These are phyloP conservation scores for Pichia rugopelliculosa DNA, from an alignment of 805 yeast genomes.

Conservation along the genomic window DNA sequence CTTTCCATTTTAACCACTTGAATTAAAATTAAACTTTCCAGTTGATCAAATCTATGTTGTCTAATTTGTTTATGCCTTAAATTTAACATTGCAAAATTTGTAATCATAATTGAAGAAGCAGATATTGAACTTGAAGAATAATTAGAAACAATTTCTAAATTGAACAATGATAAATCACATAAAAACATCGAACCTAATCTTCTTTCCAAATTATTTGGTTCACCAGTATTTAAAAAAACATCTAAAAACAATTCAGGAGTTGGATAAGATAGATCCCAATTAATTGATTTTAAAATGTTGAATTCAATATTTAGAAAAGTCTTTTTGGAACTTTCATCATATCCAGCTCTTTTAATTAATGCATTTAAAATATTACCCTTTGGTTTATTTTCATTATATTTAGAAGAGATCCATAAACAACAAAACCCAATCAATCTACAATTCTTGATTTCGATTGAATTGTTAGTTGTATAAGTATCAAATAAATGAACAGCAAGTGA, in stretches of 20 bases:
- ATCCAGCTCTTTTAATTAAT: conserved; percentile 26
- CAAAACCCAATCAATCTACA: conserved; percentile 35
- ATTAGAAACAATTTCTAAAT: conserved; percentile 48
- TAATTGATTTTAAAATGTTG: conserved; percentile 52
- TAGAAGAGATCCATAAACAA: conserved; percentile 41
- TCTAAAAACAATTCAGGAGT: conserved; percentile 61
- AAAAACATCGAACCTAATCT: conserved; percentile 52
- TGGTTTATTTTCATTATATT: conserved; percentile 43
- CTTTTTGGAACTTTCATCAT: conserved; percentile 16
- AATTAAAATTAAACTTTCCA: conserved; percentile 23
- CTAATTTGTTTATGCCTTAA: conserved; percentile 29
- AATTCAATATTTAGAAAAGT: conserved; percentile 60
- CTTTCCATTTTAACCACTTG: conserved; percentile 20
- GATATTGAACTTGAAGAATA: conserved; percentile 40
- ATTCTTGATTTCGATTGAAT: conserved; percentile 28
- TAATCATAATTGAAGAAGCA: conserved; percentile 42
- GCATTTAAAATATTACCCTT: conserved; percentile 36
- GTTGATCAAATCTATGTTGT: conserved; percentile 24
- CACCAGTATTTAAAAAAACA: conserved; percentile 33
- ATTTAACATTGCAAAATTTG: conserved; percentile 38
- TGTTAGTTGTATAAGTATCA: conserved; percentile 33
- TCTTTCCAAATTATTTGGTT: conserved; percentile 37
- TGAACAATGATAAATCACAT: conserved; percentile 61
- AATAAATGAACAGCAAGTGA: conserved; percentile 31
- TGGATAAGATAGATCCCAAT: conserved; percentile 58